Percentiles rank a stretch among this genome's conserved stretches.
phyloP scores from a whole-genome alignment of 306 rosid genomes.

The Inga leiocalycina region DNA sequence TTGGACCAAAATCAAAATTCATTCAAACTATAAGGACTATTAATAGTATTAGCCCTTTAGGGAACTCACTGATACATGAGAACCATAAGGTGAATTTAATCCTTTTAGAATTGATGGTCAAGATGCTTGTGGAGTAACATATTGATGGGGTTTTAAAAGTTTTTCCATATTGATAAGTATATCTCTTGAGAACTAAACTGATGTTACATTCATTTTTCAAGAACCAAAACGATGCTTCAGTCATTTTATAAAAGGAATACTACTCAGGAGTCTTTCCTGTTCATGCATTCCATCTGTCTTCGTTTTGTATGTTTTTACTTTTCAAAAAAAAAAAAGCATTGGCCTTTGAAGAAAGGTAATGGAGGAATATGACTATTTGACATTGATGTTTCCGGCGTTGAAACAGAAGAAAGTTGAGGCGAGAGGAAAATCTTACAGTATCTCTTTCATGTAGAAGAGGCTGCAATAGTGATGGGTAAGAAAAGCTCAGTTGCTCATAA shows the following conservation, averaged over 20 bases:
- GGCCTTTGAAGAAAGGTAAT: slow-evolving; percentile 1
- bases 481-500: slow-evolving; percentile 75
- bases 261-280: not conserved
- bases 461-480: slow-evolving; percentile 76
- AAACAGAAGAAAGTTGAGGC: not conserved
- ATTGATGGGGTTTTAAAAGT: not conserved
- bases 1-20: too few relatives aligned
- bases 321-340: not conserved
- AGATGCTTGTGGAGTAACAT: too few relatives aligned
- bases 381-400: not conserved
- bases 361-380: slow-evolving; percentile 6
- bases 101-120: not conserved
- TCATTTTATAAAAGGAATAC: not conserved
- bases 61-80: not conserved
- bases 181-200: not conserved
- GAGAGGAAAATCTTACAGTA: slow-evolving; percentile 54
- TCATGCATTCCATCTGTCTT: not conserved
- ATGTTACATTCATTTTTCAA: not conserved
- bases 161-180: not conserved
- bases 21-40: too few relatives aligned
- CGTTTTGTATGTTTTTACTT: not conserved
- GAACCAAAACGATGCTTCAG: not conserved
- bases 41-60: not conserved
- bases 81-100: not conserved
- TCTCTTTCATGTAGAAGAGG: slow-evolving; percentile 94